A percentile compares a stretch with the other conserved stretches of the same genome.
phyloP scores from a whole-genome alignment of 2,329 filamentous ascomycete genomes.

The Alternaria gansuensis region DNA sequence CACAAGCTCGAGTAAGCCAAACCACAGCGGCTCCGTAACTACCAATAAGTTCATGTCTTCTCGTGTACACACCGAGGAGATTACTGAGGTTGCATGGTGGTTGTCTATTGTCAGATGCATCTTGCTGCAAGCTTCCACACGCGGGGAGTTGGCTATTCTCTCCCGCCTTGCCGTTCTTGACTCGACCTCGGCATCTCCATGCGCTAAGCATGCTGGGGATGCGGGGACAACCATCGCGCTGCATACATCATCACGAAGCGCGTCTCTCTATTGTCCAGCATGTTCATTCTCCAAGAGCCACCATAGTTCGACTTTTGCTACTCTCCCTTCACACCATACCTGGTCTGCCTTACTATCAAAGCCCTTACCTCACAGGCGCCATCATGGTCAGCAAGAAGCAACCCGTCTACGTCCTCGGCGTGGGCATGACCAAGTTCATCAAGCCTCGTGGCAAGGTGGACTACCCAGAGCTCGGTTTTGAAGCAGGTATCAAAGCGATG shows the following conservation, averaged over 20 bases:
- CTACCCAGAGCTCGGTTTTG: constrained; percentile 93
- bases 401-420: constrained; percentile 87
- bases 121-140: background rate
- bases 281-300: background rate
- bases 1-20: background rate
- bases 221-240: constrained; percentile 27
- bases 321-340: background rate
- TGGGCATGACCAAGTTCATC: constrained; percentile 99
- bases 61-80: background rate
- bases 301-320: background rate
- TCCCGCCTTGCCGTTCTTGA: constrained; percentile 28
- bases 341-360: constrained; percentile 13
- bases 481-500: constrained; percentile 89
- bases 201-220: constrained; percentile 25
- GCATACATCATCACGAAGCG: constrained; percentile 26
- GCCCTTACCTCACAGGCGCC: constrained; percentile 24
- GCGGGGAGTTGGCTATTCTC: constrained; percentile 31
- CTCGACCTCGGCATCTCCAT: constrained; percentile 41
- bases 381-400: constrained; percentile 63
- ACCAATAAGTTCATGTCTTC: background rate
- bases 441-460: constrained; percentile 94
- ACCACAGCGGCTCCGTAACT: background rate
- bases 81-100: background rate
- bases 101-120: background rate
- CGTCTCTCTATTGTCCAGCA: constrained; percentile 10